phyloP scores from a whole-genome alignment of 805 yeast species.

The Priceomyces carsonii region DNA sequence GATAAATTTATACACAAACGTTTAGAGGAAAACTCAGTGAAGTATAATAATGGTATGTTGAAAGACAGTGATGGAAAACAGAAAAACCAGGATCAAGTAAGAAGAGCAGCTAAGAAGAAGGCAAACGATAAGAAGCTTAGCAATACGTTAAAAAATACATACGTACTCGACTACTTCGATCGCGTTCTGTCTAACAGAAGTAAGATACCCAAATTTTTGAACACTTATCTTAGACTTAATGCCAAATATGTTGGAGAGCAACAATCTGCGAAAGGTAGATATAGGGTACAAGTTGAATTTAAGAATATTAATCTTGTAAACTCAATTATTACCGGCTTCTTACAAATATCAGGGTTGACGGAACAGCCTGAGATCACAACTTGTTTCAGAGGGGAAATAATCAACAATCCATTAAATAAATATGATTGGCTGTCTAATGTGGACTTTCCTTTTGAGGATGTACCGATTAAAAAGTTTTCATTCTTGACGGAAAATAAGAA shows the following conservation, averaged over 20 bases:
- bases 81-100: background rate
- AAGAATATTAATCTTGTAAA: conserved; percentile 64
- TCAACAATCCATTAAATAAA: conserved; percentile 47
- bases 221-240: conserved; percentile 56
- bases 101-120: background rate
- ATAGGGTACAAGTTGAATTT: conserved; percentile 68
- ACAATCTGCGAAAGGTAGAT: conserved; percentile 63
- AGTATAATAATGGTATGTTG: too few species aligned
- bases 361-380: conserved; percentile 66
- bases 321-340: conserved; percentile 56
- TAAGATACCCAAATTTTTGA: conserved; percentile 33
- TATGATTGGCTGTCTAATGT: conserved; percentile 19
- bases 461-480: conserved; percentile 35
- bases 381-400: conserved; percentile 70
- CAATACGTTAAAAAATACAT: background rate
- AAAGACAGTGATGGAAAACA: too few species aligned
- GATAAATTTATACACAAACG: too few species aligned
- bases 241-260: conserved; percentile 67
- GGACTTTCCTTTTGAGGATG: conserved; percentile 10
- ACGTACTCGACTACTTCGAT: conserved; percentile 5
- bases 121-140: background rate
- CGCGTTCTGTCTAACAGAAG: background rate
- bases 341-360: conserved; percentile 66
- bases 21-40: background rate
- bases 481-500: conserved; percentile 57